Evolutionary conservation across 1,139 yeast species (phyloP).

Genomic region (Ogataea hybrid): DNA sequence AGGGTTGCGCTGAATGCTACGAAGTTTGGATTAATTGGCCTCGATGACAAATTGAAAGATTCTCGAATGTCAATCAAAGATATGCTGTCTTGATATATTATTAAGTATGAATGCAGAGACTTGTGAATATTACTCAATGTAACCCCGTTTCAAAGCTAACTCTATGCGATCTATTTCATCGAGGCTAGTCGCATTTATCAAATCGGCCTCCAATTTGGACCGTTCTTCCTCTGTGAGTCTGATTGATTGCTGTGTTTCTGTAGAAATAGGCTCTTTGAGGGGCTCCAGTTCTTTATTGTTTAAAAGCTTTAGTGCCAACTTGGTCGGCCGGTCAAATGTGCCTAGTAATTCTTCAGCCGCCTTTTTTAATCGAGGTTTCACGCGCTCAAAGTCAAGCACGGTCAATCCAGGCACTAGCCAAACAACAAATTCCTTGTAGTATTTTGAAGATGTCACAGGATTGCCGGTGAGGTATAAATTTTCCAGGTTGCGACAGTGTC

Average conservation of each 20-base stretch:
- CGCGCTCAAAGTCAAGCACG: conserved; percentile 64
- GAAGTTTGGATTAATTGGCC: conserved; percentile 21
- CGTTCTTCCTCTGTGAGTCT: conserved; percentile 54
- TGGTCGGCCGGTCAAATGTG: conserved; percentile 31
- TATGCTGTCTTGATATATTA: conserved; percentile 12
- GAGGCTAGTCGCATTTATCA: conserved; percentile 62
- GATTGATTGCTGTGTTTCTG: conserved; percentile 14
- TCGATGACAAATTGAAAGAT: conserved; percentile 13
- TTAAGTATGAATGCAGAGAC: background rate
- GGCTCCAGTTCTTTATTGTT: conserved; percentile 19
- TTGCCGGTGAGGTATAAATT: conserved; percentile 59
- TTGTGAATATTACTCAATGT: conserved; percentile 11
- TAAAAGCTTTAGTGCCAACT: conserved; percentile 11
- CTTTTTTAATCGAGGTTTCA: conserved; percentile 54
- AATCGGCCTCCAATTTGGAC: conserved; percentile 46
- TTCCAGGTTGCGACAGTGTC: conserved; percentile 38
- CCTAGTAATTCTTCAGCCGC: conserved; percentile 49
- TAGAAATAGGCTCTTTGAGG: background rate
- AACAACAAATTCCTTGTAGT: conserved; percentile 60
- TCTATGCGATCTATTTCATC: conserved; percentile 77
- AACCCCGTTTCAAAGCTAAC: conserved; percentile 39
- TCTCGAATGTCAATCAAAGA: conserved; percentile 17
- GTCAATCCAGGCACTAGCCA: conserved; percentile 63
- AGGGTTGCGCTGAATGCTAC: conserved; percentile 16
- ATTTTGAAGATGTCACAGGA: conserved; percentile 49